These are phyloP conservation scores for Pseudogymnoascus sp. DNA, from an alignment of 2,329 filamentous ascomycete genomes.

Conservation along the genomic window DNA sequence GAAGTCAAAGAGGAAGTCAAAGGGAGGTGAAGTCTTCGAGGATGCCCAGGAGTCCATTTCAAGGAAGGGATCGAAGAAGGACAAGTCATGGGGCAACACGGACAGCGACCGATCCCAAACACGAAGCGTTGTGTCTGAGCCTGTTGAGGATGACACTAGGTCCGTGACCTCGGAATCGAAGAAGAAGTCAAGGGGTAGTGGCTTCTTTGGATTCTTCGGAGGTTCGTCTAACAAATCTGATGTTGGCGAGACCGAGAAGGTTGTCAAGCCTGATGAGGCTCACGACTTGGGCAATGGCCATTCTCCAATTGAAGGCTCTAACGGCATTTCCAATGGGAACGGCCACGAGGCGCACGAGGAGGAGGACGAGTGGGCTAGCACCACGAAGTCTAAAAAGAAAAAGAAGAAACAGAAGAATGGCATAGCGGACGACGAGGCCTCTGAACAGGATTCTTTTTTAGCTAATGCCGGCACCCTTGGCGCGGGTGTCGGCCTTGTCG, in stretches of 20 bases:
- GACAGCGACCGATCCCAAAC: conserved; percentile 18
- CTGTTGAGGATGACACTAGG: conserved; percentile 33
- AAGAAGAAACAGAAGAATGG: conserved; percentile 24
- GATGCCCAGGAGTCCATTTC: conserved; percentile 37
- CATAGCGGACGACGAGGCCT: conserved; percentile 24
- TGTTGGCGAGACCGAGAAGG: background rate
- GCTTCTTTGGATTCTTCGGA: conserved; percentile 39
- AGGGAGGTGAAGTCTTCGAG: conserved; percentile 32
- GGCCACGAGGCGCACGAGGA: conserved; percentile 23
- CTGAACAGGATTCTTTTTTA: conserved; percentile 58
- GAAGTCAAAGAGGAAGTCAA: conserved; percentile 34
- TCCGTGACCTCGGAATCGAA: conserved; percentile 43
- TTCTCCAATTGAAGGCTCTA: background rate
- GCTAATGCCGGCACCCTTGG: conserved; percentile 64
- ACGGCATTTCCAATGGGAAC: conserved; percentile 24
- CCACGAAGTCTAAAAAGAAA: conserved; percentile 17
- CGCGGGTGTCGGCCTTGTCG: conserved; percentile 60
- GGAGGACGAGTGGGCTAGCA: conserved; percentile 18
- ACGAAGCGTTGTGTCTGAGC: background rate
- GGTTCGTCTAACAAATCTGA: conserved; percentile 38
- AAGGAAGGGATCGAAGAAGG: conserved; percentile 6
- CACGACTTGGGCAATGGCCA: background rate
- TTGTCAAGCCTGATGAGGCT: background rate
- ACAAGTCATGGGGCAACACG: conserved; percentile 31
- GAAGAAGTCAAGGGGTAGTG: conserved; percentile 32